Evolutionary conservation across 2,329 filamentous ascomycete species (phyloP).

Genomic region (Aspergillus sp.): DNA sequence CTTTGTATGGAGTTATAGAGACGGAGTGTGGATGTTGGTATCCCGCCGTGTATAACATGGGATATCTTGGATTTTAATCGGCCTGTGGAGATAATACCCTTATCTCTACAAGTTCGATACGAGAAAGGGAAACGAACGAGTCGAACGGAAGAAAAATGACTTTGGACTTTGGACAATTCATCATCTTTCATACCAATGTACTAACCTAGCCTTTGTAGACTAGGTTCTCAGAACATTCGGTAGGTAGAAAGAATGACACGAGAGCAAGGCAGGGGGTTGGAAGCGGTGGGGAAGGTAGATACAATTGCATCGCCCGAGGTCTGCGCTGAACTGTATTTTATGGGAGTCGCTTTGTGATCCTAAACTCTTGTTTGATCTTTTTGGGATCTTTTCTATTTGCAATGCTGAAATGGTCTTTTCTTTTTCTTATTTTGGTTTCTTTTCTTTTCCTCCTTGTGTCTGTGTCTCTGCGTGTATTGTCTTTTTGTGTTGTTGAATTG

Average conservation of each 20-base stretch:
- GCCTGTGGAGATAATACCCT: not conserved
- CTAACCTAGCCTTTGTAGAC: slow-evolving; percentile 10
- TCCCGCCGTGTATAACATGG: not conserved
- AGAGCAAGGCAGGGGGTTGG: not conserved
- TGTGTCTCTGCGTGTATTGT: not conserved
- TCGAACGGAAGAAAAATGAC: not conserved
- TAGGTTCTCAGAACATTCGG: not conserved
- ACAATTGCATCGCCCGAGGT: slow-evolving; percentile 22
- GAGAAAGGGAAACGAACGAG: not conserved
- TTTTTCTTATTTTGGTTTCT: slow-evolving; percentile 9
- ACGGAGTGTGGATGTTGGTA: not conserved
- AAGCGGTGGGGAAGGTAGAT: slow-evolving; percentile 16
- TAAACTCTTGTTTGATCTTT: not conserved
- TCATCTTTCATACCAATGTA: slow-evolving; percentile 2
- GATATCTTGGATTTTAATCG: not conserved
- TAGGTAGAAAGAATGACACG: not conserved
- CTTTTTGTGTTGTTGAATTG: not conserved
- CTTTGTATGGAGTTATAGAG: slow-evolving; percentile 5
- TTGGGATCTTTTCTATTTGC: slow-evolving; percentile 19
- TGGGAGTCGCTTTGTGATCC: slow-evolving; percentile 20
- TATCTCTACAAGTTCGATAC: not conserved
- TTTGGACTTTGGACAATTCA: not conserved
- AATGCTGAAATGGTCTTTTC: slow-evolving; percentile 17
- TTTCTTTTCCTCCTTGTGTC: slow-evolving; percentile 4
- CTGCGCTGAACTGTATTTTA: slow-evolving; percentile 25